Evolutionary conservation across 1,284 basidiomycete genomes (phyloP).

Genomic region (Chondrostereum purpureum): DNA sequence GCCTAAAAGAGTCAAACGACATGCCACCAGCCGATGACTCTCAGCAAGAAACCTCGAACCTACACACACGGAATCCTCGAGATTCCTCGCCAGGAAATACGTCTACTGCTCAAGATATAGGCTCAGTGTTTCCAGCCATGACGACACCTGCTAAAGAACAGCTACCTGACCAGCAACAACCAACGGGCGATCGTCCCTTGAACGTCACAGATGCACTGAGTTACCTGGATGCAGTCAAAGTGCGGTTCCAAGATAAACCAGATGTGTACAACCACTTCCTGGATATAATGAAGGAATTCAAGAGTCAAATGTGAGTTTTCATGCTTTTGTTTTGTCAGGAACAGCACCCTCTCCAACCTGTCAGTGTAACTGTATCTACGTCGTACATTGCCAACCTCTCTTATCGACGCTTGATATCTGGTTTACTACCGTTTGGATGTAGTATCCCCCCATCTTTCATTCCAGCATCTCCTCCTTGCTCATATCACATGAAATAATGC

Average conservation of each 20-base stretch:
- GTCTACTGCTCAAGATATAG: no score
- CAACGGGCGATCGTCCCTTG: conserved; percentile 36
- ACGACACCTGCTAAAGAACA: no score
- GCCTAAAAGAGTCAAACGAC: background rate
- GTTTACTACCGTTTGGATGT: no score
- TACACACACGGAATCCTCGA: background rate
- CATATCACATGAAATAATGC: no score
- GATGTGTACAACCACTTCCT: conserved; percentile 94
- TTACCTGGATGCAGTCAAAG: conserved; percentile 91
- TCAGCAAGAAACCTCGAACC: background rate
- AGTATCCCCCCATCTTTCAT: no score
- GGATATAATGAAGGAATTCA: conserved; percentile 99
- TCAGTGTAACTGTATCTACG: background rate
- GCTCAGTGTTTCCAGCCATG: no score
- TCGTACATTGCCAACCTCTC: conserved; percentile 5
- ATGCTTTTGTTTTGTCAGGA: conserved; percentile 2
- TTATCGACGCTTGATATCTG: no score
- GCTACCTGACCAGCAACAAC: conserved; percentile 16
- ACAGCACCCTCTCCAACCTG: no score
- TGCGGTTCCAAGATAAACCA: conserved; percentile 80
- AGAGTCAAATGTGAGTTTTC: conserved; percentile 72
- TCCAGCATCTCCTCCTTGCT: no score
- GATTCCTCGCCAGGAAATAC: background rate
- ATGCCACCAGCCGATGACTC: background rate
- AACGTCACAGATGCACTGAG: conserved; percentile 88